Evolutionary conservation across 1,139 yeast genomes (phyloP).

Genomic region (Blastobotrys ciferrii): DNA sequence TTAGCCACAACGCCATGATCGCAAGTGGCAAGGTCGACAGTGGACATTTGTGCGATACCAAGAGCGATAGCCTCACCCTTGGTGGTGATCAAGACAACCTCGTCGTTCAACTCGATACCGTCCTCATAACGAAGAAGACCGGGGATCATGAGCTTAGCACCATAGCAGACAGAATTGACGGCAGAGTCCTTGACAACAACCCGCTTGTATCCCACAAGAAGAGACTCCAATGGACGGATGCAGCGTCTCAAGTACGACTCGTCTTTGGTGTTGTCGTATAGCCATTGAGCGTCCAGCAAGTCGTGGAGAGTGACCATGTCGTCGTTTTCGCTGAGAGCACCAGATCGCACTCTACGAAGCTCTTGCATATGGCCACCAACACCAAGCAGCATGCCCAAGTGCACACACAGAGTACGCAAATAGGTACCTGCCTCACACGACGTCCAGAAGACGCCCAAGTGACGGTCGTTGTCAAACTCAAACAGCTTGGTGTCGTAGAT

Average conservation of each 20-base stretch:
- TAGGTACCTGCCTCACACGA: slow-evolving; percentile 99
- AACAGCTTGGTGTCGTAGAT: slow-evolving; percentile 93
- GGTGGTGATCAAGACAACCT: slow-evolving; percentile 96
- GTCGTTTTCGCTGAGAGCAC: slow-evolving; percentile 89
- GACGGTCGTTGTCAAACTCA: slow-evolving; percentile 96
- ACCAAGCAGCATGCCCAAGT: slow-evolving; percentile 95
- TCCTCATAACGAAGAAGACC: slow-evolving; percentile 97
- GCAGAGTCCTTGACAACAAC: slow-evolving; percentile 97
- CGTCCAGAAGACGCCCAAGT: slow-evolving; percentile 98
- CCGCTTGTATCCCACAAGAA: slow-evolving; percentile 92
- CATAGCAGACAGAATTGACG: slow-evolving; percentile 97
- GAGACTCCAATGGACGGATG: slow-evolving; percentile 91
- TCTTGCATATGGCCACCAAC: slow-evolving; percentile 99
- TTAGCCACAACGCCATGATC: slow-evolving; percentile 99
- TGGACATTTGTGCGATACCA: slow-evolving; percentile 98
- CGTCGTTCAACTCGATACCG: slow-evolving; percentile 95
- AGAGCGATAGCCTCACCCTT: slow-evolving; percentile 99
- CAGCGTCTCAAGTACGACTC: slow-evolving; percentile 92
- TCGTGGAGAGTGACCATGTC: slow-evolving; percentile 94
- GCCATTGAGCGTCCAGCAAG: slow-evolving; percentile 97
- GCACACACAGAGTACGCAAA: slow-evolving; percentile 99
- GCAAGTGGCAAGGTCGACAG: slow-evolving; percentile 93
- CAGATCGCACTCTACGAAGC: slow-evolving; percentile 97
- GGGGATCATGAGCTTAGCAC: slow-evolving; percentile 98
- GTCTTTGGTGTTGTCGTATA: slow-evolving; percentile 94